phyloP scores from a whole-genome alignment of 2,329 filamentous ascomycete species.

The Colletotrichum endophyticum region DNA sequence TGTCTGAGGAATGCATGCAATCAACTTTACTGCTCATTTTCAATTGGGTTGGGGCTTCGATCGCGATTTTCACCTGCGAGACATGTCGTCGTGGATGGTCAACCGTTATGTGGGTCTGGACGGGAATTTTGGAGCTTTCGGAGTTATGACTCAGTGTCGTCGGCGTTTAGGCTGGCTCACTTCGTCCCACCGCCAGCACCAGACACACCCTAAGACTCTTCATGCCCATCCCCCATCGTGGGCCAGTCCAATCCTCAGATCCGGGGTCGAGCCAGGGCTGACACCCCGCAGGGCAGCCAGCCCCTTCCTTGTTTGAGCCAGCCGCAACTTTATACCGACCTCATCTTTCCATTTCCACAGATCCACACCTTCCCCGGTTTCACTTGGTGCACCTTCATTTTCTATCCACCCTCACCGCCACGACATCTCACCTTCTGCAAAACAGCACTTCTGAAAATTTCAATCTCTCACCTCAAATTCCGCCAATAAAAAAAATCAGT shows the following conservation, averaged over 20 bases:
- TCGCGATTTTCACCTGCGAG: background rate
- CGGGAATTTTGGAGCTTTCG: background rate
- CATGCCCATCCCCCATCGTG: too few relatives aligned
- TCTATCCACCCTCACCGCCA: too few relatives aligned
- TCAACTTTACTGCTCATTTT: rapidly evolving
- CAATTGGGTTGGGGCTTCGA: rapidly evolving
- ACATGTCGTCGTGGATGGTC: background rate
- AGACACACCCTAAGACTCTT: too few relatives aligned
- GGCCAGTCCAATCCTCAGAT: too few relatives aligned
- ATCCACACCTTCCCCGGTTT: background rate
- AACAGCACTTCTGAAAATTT: background rate
- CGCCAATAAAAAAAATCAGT: background rate
- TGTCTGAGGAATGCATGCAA: rapidly evolving
- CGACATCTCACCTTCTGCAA: too few relatives aligned
- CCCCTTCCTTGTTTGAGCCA: too few relatives aligned
- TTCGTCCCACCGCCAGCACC: too few relatives aligned
- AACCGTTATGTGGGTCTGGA: background rate
- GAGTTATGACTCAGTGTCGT: background rate
- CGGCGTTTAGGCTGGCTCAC: background rate
- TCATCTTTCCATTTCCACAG: background rate
- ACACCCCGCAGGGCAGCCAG: too few relatives aligned
- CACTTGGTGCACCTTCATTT: background rate
- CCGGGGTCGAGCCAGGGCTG: too few relatives aligned
- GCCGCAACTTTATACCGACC: too few relatives aligned
- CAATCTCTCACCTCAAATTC: background rate